phyloP scores from a whole-genome alignment of 2,329 filamentous ascomycete species.

The Truncatella angustata region DNA sequence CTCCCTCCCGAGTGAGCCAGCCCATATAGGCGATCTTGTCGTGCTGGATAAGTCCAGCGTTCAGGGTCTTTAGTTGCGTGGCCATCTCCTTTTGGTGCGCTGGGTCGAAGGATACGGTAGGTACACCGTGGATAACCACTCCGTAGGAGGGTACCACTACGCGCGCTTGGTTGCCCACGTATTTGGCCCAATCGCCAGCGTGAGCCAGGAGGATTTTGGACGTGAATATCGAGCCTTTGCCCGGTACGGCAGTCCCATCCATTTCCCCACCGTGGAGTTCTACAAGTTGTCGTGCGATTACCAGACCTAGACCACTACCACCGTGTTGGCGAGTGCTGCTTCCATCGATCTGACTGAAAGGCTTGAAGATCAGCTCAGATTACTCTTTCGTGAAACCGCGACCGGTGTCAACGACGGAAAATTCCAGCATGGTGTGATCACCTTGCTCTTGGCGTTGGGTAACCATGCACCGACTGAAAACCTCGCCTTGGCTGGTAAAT shows the following conservation, averaged over 20 bases:
- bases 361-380: conserved; percentile 90
- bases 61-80: too few relatives aligned
- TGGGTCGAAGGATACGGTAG: too few relatives aligned
- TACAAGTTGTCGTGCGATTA: conserved; percentile 93
- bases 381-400: conserved; percentile 87
- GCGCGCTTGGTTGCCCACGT: too few relatives aligned
- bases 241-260: conserved; percentile 78
- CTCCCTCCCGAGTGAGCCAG: too few relatives aligned
- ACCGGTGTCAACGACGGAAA: conserved; percentile 89
- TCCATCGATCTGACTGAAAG: conserved; percentile 94
- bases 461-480: conserved; percentile 83
- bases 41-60: too few relatives aligned
- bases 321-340: conserved; percentile 93
- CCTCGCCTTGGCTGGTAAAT: conserved; percentile 86
- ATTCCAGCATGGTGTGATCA: conserved; percentile 73
- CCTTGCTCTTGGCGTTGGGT: conserved; percentile 28
- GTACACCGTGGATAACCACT: too few relatives aligned
- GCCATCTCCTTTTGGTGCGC: too few relatives aligned
- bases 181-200: too few relatives aligned
- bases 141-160: too few relatives aligned
- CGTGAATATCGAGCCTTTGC: conserved; percentile 76
- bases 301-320: conserved; percentile 87
- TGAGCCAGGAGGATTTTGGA: too few relatives aligned
- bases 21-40: too few relatives aligned
- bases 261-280: conserved; percentile 92